phyloP scores from a whole-genome alignment of 1,139 yeast genomes.

The Candida sp. region DNA sequence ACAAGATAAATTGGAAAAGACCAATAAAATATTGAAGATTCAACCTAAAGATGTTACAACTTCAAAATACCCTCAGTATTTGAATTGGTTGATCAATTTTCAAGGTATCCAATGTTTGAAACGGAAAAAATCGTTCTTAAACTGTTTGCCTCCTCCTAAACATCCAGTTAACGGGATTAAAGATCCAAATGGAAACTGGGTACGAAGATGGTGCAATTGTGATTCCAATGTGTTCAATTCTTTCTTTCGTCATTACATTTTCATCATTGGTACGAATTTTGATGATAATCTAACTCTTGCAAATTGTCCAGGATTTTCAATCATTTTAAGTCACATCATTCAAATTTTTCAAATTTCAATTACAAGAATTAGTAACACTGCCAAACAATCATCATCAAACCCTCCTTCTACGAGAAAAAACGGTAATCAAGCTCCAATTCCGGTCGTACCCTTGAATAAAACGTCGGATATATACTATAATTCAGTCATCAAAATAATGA shows the following conservation, averaged over 20 bases:
- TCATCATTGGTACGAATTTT: constrained; percentile 8
- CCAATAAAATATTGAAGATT: constrained; percentile 3
- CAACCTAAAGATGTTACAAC: background rate
- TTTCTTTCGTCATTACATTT: constrained; percentile 65
- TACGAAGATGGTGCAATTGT: constrained; percentile 44
- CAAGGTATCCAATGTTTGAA: constrained; percentile 23
- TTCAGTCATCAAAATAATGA: constrained; percentile 39
- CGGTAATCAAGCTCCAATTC: constrained; percentile 11
- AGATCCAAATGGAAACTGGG: constrained; percentile 70
- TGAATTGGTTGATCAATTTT: constrained; percentile 36
- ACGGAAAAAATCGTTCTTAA: constrained; percentile 24
- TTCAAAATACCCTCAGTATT: constrained; percentile 33
- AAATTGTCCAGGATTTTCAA: constrained; percentile 32
- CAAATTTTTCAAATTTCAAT: constrained; percentile 36
- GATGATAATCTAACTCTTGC: constrained; percentile 8
- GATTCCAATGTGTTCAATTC: constrained; percentile 72
- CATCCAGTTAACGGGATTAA: constrained; percentile 55
- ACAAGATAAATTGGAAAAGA: constrained; percentile 27
- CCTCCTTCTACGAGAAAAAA: constrained; percentile 1
- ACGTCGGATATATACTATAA: constrained; percentile 30
- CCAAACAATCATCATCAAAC: constrained; percentile 4
- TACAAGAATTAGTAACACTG: constrained; percentile 21
- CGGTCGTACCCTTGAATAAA: background rate
- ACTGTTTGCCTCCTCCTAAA: constrained; percentile 46
- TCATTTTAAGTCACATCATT: constrained; percentile 34